phyloP scores from a whole-genome alignment of 371 early-diverging fungal genomes.

The Actinomortierella wolfii region DNA sequence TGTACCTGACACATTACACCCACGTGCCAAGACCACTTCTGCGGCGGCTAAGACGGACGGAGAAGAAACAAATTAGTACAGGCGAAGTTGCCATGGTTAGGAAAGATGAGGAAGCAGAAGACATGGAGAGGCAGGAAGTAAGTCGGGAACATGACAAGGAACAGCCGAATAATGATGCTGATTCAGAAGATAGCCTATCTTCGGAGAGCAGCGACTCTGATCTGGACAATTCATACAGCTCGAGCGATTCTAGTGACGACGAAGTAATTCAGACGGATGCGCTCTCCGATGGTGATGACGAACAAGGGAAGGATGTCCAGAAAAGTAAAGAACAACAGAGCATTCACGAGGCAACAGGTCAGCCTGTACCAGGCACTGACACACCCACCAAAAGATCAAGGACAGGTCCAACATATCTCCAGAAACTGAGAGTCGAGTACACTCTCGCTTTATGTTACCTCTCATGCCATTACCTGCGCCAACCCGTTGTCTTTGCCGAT shows the following conservation, averaged over 20 bases:
- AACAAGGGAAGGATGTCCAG: background rate
- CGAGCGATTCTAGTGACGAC: no score
- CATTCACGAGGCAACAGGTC: background rate
- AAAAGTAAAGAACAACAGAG: background rate
- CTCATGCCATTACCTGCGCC: conserved; percentile 19
- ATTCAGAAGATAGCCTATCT: background rate
- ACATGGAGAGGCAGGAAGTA: background rate
- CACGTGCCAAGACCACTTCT: background rate
- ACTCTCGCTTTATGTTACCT: conserved; percentile 25
- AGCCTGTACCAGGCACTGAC: background rate
- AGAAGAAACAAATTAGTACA: background rate
- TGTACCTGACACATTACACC: background rate
- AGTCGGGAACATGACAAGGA: background rate
- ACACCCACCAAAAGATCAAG: background rate
- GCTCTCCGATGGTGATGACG: background rate
- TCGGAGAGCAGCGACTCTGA: no score
- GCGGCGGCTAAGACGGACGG: background rate
- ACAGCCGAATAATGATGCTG: background rate
- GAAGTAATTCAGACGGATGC: no score
- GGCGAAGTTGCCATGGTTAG: background rate
- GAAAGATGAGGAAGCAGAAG: background rate
- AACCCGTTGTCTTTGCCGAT: conserved; percentile 31
- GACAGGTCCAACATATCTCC: background rate
- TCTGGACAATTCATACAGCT: no score
- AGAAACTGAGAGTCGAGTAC: background rate